These are phyloP conservation scores for Leccinum variicolor DNA, from an alignment of 768 basidiomycete genomes.

Conservation along the genomic window DNA sequence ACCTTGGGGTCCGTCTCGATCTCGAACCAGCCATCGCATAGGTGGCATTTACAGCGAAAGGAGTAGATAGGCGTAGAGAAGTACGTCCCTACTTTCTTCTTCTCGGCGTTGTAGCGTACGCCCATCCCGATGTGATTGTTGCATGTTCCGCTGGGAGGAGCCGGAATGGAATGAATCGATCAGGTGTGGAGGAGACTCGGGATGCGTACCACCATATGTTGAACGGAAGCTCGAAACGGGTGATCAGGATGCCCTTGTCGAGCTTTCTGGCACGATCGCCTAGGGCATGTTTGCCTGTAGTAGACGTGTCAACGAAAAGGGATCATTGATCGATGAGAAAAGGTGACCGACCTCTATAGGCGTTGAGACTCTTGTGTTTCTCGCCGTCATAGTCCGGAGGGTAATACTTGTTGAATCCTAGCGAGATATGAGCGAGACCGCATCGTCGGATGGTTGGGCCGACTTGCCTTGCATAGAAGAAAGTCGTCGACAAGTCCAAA, in stretches of 20 bases:
- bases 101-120: conserved; percentile 99
- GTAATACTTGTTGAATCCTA: conserved; percentile 78
- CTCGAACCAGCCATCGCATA: conserved; percentile 97
- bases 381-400: conserved; percentile 73
- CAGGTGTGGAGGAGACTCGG: background rate
- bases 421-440: conserved; percentile 5
- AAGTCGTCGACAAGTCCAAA: background rate
- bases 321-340: background rate
- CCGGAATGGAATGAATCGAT: too few species aligned
- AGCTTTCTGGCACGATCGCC: conserved; percentile 93
- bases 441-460: background rate
- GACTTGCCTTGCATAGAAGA: conserved; percentile 48
- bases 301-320: background rate
- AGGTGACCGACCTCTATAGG: conserved; percentile 54
- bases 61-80: conserved; percentile 92
- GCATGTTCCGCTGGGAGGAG: conserved; percentile 71
- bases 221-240: conserved; percentile 93
- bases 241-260: conserved; percentile 94
- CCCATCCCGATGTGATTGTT: conserved; percentile 98
- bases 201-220: conserved; percentile 89
- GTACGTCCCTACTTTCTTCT: conserved; percentile 94
- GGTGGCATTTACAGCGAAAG: conserved; percentile 96
- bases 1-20: conserved; percentile 98
- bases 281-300: conserved; percentile 85
- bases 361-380: conserved; percentile 69